These are phyloP conservation scores for Eutrema japonicum DNA, from an alignment of 345 rosid genomes.

Conservation along the genomic window DNA sequence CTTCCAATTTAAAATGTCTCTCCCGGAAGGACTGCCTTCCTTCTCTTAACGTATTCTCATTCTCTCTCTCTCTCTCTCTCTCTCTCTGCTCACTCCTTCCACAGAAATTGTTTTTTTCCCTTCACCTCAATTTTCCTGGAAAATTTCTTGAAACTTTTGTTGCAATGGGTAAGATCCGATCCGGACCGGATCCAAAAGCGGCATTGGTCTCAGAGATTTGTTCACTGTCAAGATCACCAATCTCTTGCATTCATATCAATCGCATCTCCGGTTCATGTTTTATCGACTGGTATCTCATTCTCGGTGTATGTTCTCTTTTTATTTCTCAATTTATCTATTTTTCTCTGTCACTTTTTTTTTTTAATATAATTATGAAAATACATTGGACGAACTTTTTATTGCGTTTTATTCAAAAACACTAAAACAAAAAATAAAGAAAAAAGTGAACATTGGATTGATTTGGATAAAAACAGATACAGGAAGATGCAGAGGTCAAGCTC, in stretches of 20 bases:
- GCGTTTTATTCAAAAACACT: background rate
- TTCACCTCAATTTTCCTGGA: conserved; percentile 14
- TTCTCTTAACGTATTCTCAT: conserved; percentile 60
- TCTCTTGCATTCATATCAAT: conserved; percentile 59
- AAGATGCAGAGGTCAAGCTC: conserved; percentile 62
- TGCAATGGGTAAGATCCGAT: conserved; percentile 56
- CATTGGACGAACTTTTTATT: background rate
- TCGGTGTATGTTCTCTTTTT: conserved; percentile 60
- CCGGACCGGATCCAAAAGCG: conserved; percentile 53
- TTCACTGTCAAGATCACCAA: conserved; percentile 52
- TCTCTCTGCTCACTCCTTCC: conserved; percentile 27
- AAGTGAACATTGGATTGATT: background rate
- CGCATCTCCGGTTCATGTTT: conserved; percentile 49
- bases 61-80: conserved; percentile 29
- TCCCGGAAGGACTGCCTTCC: conserved; percentile 63
- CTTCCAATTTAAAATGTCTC: conserved; percentile 64
- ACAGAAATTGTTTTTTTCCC: background rate
- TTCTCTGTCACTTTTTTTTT: background rate
- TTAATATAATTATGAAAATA: background rate
- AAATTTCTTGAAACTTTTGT: conserved; percentile 7
- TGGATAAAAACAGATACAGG: conserved; percentile 60
- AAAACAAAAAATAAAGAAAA: background rate
- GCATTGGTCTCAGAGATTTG: conserved; percentile 66
- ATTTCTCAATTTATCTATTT: background rate
- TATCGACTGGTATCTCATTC: conserved; percentile 89